phyloP scores from a whole-genome alignment of 2,329 filamentous ascomycete species.

The Diaporthe citriasiana region DNA sequence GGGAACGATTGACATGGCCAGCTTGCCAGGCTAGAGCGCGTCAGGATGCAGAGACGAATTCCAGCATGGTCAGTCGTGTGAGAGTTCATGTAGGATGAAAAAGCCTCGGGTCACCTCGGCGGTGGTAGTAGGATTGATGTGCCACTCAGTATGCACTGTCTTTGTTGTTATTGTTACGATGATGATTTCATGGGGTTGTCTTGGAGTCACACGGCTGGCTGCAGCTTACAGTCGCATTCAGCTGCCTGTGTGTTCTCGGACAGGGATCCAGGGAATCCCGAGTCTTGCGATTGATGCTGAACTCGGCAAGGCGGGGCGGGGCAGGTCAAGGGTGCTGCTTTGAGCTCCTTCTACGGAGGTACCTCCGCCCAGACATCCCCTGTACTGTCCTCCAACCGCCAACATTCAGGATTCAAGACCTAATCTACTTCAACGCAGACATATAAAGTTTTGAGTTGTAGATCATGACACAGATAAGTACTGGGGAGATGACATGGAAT shows the following conservation, averaged over 20 bases:
- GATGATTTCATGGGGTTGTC: slow-evolving; percentile 25
- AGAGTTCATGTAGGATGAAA: not conserved
- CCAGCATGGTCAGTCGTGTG: slow-evolving; percentile 27
- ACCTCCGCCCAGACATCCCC: not conserved
- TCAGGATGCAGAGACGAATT: slow-evolving; percentile 33
- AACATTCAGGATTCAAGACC: not conserved
- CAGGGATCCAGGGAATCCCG: slow-evolving; percentile 31
- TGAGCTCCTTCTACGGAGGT: not conserved
- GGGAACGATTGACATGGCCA: slow-evolving; percentile 77
- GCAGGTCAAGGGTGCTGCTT: not conserved
- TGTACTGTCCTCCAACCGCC: not conserved
- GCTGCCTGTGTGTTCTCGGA: not conserved
- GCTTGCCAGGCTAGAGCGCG: slow-evolving; percentile 39
- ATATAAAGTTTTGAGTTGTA: not conserved
- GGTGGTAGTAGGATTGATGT: not conserved
- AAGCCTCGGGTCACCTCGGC: not conserved
- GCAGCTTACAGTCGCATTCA: slow-evolving; percentile 32
- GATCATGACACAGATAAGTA: too few relatives aligned
- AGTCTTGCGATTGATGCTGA: slow-evolving; percentile 11
- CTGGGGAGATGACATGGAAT: not conserved
- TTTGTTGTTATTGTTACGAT: slow-evolving; percentile 29
- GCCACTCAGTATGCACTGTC: not conserved
- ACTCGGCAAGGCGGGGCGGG: slow-evolving; percentile 4
- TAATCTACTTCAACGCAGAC: too few relatives aligned
- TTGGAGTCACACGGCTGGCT: slow-evolving; percentile 34